A percentile compares a stretch with the other conserved stretches of the same genome.
phyloP scores from a whole-genome alignment of 345 rosid genomes.

The Arabidopsis thaliana region TAIR10.1 NC_003074.8:886001-886500 shows the following conservation, averaged over 20 bases:
- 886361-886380: conserved; percentile 15
- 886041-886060: conserved; percentile 58
- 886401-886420: conserved; percentile 25
- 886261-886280: conserved; percentile 17
- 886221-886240: not conserved
- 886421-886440: conserved; percentile 21
- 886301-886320: not conserved
- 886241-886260: conserved; percentile 24
- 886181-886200: conserved; percentile 26
- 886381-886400: conserved; percentile 50
- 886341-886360: not conserved
- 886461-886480: conserved; percentile 47
- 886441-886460: conserved; percentile 30
- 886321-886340: conserved; percentile 2
- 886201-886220: conserved; percentile 36
- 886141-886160: conserved; percentile 57
- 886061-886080: conserved; percentile 76
- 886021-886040: conserved; percentile 49
- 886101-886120: conserved; percentile 59
- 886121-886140: conserved; percentile 42
- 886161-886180: conserved; percentile 51
- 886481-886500: conserved; percentile 53
- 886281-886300: conserved; percentile 18
- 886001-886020: conserved; percentile 42
- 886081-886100: conserved; percentile 55